Conservation (phyloP, 805 yeast genomes). For the Debaryomyces hansenii region DNA sequence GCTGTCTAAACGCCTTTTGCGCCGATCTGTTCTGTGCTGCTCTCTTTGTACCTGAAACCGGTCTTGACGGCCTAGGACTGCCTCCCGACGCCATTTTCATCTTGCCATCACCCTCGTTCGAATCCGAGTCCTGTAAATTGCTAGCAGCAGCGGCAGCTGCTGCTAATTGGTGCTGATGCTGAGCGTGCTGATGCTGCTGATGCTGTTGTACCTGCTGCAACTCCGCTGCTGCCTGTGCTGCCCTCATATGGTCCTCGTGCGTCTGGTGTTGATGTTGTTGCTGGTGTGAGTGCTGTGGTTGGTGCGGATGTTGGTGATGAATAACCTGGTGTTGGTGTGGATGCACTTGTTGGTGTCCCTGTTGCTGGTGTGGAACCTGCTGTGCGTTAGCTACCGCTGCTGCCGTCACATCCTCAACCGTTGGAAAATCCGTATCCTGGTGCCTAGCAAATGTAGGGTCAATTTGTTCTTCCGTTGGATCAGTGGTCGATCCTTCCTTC, state of each 20-base stretch:
- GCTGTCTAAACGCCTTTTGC: slow-evolving; percentile 84
- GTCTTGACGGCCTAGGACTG: slow-evolving; percentile 21
- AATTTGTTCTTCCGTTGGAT: slow-evolving; percentile 23
- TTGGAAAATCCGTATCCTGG: slow-evolving; percentile 21
- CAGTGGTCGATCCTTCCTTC: slow-evolving; percentile 15
- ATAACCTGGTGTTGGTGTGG: slow-evolving; percentile 3
- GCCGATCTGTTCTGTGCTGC: slow-evolving; percentile 93
- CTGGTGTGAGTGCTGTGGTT: slow-evolving; percentile 7
- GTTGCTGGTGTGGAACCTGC: slow-evolving; percentile 13
- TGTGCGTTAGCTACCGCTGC: slow-evolving; percentile 21
- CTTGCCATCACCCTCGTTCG: slow-evolving; percentile 6
- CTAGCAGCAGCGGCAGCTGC: slow-evolving; percentile 11
- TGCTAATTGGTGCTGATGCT: slow-evolving; percentile 8
- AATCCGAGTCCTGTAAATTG: not conserved
- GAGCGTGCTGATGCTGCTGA: slow-evolving; percentile 9
- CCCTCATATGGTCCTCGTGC: slow-evolving; percentile 9
- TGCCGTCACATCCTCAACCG: slow-evolving; percentile 19
- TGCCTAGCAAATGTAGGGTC: slow-evolving; percentile 32
- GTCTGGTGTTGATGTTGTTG: slow-evolving; percentile 7
- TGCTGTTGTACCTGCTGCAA: slow-evolving; percentile 15
- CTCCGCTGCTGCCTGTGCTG: slow-evolving; percentile 11
- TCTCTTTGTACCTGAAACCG: slow-evolving; percentile 67
- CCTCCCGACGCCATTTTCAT: not conserved
- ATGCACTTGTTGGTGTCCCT: slow-evolving; percentile 4
- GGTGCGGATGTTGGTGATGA: slow-evolving; percentile 7